A percentile compares a stretch with the other conserved stretches of the same genome.
Evolutionary conservation across 208 protist genomes (phyloP).

Genomic region (Acanthamoeba comandoni): DNA sequence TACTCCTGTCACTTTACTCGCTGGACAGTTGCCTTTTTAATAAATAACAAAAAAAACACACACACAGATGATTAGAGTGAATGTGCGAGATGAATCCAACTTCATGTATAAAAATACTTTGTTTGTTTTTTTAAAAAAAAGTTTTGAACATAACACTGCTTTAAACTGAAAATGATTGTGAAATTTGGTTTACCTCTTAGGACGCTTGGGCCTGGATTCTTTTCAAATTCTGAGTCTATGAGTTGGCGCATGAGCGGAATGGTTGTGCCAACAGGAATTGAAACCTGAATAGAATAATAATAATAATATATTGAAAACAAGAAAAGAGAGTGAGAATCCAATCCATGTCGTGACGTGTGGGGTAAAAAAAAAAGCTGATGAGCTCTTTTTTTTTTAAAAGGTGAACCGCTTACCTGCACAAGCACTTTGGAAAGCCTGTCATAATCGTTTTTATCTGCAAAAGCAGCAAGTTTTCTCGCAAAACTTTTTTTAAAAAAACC

Average conservation of each 20-base stretch:
- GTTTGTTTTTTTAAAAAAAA: too few relatives aligned
- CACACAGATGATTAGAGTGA: too few relatives aligned
- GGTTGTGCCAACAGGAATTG: conserved; percentile 53
- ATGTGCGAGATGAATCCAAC: too few relatives aligned
- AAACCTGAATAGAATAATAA: conserved; percentile 8
- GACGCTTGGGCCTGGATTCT: conserved; percentile 6
- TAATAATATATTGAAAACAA: not conserved
- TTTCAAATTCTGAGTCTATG: conserved; percentile 46
- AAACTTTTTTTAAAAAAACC: too few relatives aligned
- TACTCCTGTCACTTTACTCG: conserved; percentile 32
- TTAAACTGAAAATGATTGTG: not conserved
- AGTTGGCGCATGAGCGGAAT: conserved; percentile 34
- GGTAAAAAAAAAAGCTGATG: too few relatives aligned
- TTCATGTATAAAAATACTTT: too few relatives aligned
- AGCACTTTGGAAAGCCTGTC: conserved; percentile 26
- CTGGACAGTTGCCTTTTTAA: conserved; percentile 31
- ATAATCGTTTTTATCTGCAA: conserved; percentile 26
- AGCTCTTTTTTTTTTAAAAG: too few relatives aligned
- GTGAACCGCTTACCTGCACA: too few relatives aligned
- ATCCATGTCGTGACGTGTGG: too few relatives aligned
- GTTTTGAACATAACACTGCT: not conserved
- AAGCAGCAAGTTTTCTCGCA: not conserved
- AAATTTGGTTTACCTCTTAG: not conserved
- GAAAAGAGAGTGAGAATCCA: not conserved
- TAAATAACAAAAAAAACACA: not conserved